Evolutionary conservation across 2,329 filamentous ascomycete species (phyloP).

Genomic region (Teratosphaeria nubilosa): DNA sequence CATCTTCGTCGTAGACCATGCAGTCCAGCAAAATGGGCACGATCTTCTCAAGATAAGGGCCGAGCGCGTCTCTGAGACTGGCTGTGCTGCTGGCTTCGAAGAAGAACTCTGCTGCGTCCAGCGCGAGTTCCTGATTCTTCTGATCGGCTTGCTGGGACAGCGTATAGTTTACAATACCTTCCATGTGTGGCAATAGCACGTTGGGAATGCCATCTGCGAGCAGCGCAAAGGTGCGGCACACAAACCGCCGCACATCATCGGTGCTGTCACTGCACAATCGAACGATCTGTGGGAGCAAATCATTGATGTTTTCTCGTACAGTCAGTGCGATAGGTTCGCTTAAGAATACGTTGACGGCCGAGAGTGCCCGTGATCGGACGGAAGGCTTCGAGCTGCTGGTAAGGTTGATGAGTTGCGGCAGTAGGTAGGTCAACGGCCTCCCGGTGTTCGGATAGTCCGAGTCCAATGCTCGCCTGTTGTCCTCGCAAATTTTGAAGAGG

Average conservation of each 20-base stretch:
- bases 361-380: conserved; percentile 70
- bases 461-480: conserved; percentile 79
- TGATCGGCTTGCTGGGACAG: conserved; percentile 72
- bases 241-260: conserved; percentile 78
- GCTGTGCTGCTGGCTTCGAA: conserved; percentile 83
- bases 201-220: conserved; percentile 85
- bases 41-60: conserved; percentile 70
- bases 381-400: conserved; percentile 66
- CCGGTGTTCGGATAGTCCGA: conserved; percentile 73
- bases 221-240: conserved; percentile 86
- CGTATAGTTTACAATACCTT: conserved; percentile 85
- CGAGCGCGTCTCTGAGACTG: conserved; percentile 63
- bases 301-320: conserved; percentile 69
- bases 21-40: conserved; percentile 84
- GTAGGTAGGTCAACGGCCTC: conserved; percentile 73
- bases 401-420: conserved; percentile 83
- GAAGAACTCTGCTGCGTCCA: conserved; percentile 97
- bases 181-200: conserved; percentile 80
- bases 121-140: conserved; percentile 78
- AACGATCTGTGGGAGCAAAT: conserved; percentile 74
- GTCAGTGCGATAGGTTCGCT: conserved; percentile 62
- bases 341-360: conserved; percentile 85
- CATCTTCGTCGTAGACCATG: conserved; percentile 95
- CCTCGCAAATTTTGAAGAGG: conserved; percentile 90
- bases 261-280: conserved; percentile 65